Percentiles rank a stretch among this genome's conserved stretches.
phyloP scores from a whole-genome alignment of 352 stramenopile species.

The Pythium aquatile region DNA sequence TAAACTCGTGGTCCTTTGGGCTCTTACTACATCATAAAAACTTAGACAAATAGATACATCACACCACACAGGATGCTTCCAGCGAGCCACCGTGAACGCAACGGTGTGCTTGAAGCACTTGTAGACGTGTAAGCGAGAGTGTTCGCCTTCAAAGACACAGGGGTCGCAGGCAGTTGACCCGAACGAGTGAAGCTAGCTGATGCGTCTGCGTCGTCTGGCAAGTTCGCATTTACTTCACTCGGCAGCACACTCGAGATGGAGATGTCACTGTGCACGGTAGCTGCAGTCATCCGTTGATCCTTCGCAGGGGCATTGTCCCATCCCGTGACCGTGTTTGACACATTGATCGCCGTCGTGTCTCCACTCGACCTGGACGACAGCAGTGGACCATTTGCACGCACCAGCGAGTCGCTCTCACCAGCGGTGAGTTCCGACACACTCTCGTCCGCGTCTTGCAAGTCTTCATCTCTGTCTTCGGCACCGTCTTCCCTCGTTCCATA shows the following conservation, averaged over 20 bases:
- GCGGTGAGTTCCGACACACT: background rate
- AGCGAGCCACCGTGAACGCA: background rate
- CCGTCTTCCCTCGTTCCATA: constrained; percentile 9
- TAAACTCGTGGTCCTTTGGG: no score
- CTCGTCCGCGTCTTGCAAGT: background rate
- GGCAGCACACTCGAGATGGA: background rate
- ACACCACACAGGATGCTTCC: background rate
- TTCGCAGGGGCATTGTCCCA: background rate
- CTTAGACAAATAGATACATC: constrained; percentile 4
- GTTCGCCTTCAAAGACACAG: background rate
- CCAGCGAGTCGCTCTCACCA: background rate
- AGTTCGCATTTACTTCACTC: background rate
- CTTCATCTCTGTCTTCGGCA: background rate
- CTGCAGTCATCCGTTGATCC: background rate
- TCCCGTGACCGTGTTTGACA: background rate
- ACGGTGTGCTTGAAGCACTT: background rate
- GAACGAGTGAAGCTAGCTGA: background rate
- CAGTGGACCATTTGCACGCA: background rate
- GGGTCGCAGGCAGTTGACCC: background rate
- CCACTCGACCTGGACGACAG: background rate
- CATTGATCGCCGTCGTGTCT: background rate
- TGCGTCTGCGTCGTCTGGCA: background rate
- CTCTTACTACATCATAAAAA: no score
- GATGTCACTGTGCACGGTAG: background rate
- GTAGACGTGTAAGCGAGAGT: background rate